phyloP scores from a whole-genome alignment of 768 basidiomycete species.

The Auricularia heimuer region DNA sequence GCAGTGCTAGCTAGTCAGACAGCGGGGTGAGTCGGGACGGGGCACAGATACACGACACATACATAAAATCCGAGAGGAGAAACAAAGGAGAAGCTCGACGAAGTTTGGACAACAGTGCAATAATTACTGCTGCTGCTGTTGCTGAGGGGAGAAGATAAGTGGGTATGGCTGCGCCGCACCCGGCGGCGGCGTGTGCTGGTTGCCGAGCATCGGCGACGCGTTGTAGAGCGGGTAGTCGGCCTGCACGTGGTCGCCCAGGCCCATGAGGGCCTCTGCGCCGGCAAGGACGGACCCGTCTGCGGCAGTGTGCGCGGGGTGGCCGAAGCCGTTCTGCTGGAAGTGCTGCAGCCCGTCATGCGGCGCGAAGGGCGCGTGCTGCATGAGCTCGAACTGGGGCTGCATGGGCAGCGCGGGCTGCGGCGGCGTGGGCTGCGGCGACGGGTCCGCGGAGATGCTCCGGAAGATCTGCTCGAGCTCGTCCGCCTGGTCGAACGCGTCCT shows the following conservation, averaged over 20 bases:
- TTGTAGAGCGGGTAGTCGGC: neutral
- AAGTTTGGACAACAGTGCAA: no score
- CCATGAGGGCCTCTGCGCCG: neutral
- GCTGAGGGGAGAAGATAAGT: no score
- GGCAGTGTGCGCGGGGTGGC: neutral
- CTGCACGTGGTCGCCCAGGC: neutral
- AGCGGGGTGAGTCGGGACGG: no score
- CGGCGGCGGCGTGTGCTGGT: neutral
- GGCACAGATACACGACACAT: no score
- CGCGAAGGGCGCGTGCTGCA: neutral
- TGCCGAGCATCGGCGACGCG: neutral
- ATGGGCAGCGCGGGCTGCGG: neutral
- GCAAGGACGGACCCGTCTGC: neutral
- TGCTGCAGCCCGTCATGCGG: neutral
- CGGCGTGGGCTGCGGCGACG: neutral
- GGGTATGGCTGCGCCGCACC: neutral
- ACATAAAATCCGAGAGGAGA: no score
- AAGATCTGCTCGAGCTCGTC: conserved; percentile 47
- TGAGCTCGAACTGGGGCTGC: neutral
- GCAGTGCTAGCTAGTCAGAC: no score
- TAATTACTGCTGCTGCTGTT: no score
- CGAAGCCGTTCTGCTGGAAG: neutral
- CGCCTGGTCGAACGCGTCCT: conserved; percentile 74
- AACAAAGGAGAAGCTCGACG: no score
- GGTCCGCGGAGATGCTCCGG: conserved; percentile 7